phyloP scores from a whole-genome alignment of 371 early-diverging fungal species.

The Phascolomyces articulosus region DNA sequence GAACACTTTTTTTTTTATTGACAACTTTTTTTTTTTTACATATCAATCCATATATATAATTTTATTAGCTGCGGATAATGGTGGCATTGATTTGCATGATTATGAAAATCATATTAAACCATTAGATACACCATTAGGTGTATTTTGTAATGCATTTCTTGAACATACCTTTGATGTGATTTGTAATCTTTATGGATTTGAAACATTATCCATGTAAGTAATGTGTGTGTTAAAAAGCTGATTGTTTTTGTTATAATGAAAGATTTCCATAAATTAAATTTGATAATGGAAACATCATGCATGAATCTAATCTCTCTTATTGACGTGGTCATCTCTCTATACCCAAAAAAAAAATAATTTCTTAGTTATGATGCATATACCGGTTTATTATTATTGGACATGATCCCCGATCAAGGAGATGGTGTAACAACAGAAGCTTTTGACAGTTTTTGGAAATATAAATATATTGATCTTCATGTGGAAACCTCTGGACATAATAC shows the following conservation, averaged over 20 bases:
- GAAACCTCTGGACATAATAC: slow-evolving; percentile 50
- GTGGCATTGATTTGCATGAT: slow-evolving; percentile 15
- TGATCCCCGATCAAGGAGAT: slow-evolving; percentile 24
- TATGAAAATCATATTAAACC: slow-evolving; percentile 26
- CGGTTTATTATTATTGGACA: slow-evolving; percentile 20
- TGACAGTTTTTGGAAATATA: slow-evolving; percentile 25
- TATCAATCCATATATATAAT: too few relatives aligned
- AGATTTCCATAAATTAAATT: too few relatives aligned
- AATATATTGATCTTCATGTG: slow-evolving; percentile 47
- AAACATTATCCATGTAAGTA: slow-evolving; percentile 25
- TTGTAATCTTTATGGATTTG: slow-evolving; percentile 10
- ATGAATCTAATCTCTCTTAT: too few relatives aligned
- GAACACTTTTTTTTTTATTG: too few relatives aligned
- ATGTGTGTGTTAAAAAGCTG: too few relatives aligned
- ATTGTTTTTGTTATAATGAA: too few relatives aligned
- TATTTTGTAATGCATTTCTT: slow-evolving; percentile 27
- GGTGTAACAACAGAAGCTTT: slow-evolving; percentile 11
- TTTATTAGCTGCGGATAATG: slow-evolving; percentile 20
- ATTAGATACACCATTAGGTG: slow-evolving; percentile 17
- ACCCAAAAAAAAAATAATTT: not conserved
- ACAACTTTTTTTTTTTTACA: too few relatives aligned
- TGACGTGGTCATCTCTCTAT: too few relatives aligned
- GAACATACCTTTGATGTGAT: slow-evolving; percentile 18
- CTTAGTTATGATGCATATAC: slow-evolving; percentile 33
- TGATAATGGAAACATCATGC: too few relatives aligned